These are phyloP conservation scores for Schizophyllum amplum DNA, from an alignment of 1,284 basidiomycete genomes.

Conservation along the genomic window DNA sequence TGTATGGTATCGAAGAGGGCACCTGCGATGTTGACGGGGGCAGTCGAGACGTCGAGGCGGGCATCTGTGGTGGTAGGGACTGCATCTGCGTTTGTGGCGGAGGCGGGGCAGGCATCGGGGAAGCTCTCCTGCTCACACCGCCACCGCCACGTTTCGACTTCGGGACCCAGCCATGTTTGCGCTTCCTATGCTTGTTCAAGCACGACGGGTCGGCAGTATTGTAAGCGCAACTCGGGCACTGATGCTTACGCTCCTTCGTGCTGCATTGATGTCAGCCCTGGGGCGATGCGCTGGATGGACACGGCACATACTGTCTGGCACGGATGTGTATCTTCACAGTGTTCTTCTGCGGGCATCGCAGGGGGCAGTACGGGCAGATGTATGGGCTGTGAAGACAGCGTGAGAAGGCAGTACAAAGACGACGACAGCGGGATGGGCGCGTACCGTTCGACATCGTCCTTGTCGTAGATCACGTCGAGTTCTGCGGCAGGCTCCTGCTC, in stretches of 20 bases:
- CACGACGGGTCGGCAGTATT: background rate
- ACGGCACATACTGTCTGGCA: background rate
- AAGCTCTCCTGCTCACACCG: background rate
- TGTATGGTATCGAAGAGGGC: too few species aligned
- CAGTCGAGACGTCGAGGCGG: too few species aligned
- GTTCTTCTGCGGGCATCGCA: background rate
- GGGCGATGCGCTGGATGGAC: background rate
- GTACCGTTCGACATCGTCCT: background rate
- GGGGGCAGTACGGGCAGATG: background rate
- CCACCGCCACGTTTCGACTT: background rate
- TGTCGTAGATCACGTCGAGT: background rate
- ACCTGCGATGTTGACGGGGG: too few species aligned
- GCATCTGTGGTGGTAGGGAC: too few species aligned
- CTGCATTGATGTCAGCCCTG: background rate
- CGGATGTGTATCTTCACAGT: background rate
- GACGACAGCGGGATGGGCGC: too few species aligned
- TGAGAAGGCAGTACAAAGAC: too few species aligned
- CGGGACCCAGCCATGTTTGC: background rate
- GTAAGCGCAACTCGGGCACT: background rate
- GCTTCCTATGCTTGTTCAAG: background rate
- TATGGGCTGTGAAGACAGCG: background rate
- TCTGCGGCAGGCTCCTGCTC: background rate
- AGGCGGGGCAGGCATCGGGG: background rate
- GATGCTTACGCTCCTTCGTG: background rate
- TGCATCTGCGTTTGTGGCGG: too few species aligned